Evolutionary conservation across 805 yeast genomes (phyloP).

Genomic region (Candida michaelii): DNA sequence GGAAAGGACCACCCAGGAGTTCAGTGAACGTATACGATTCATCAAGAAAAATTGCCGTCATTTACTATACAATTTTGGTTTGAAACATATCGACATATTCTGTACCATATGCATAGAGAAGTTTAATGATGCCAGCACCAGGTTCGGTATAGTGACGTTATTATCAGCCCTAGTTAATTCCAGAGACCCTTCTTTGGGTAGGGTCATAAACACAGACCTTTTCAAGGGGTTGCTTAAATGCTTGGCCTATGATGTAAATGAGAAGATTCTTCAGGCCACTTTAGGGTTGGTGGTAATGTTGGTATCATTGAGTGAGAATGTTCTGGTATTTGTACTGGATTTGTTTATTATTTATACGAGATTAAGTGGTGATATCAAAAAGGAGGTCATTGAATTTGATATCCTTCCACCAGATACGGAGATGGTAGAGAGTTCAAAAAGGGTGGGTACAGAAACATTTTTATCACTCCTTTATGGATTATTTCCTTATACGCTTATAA

Average conservation of each 20-base stretch:
- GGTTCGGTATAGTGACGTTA: slow-evolving; percentile 41
- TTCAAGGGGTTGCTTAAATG: slow-evolving; percentile 38
- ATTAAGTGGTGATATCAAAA: slow-evolving; percentile 15
- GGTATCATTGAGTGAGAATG: slow-evolving; percentile 42
- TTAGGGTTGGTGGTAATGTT: slow-evolving; percentile 31
- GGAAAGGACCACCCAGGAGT: slow-evolving; percentile 29
- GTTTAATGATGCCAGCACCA: slow-evolving; percentile 28
- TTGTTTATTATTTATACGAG: slow-evolving; percentile 47
- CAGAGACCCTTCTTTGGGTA: slow-evolving; percentile 23
- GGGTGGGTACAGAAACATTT: slow-evolving; percentile 25
- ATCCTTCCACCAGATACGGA: slow-evolving; percentile 24
- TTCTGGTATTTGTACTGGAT: slow-evolving; percentile 36
- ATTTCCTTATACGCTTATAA: slow-evolving; percentile 50
- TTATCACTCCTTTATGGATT: slow-evolving; percentile 56
- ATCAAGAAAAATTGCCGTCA: slow-evolving; percentile 43
- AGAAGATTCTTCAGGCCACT: slow-evolving; percentile 38
- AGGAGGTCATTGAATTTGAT: background rate
- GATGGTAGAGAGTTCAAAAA: too few relatives aligned
- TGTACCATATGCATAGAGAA: slow-evolving; percentile 36
- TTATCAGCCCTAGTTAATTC: slow-evolving; percentile 33
- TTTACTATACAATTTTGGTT: slow-evolving; percentile 44
- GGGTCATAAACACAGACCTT: slow-evolving; percentile 34
- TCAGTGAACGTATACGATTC: slow-evolving; percentile 51
- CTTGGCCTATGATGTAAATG: slow-evolving; percentile 41
- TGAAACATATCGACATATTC: slow-evolving; percentile 34